Evolutionary conservation across 306 rosid species (phyloP).

Genomic region (Sicyos edulis): DNA sequence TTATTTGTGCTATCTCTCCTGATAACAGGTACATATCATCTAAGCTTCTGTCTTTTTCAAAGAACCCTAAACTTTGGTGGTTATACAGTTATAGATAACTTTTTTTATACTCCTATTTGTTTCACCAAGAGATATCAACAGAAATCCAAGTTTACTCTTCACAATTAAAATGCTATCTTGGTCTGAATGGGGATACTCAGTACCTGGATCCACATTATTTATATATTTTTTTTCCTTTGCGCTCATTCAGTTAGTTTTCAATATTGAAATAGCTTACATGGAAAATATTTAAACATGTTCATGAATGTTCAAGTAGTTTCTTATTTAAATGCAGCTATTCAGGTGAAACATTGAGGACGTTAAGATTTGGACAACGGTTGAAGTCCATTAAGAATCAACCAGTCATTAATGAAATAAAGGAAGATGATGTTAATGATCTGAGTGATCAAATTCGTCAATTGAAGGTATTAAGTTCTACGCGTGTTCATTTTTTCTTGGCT

Average conservation of each 20-base stretch:
- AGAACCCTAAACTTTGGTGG: background rate
- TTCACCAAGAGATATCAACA: background rate
- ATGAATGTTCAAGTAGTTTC: background rate
- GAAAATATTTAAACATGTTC: background rate
- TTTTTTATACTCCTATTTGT: background rate
- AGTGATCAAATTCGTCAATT: conserved; percentile 87
- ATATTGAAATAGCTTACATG: background rate
- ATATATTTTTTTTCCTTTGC: background rate
- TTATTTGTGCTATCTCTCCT: conserved; percentile 63
- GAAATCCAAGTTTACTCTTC: background rate
- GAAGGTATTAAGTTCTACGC: conserved; percentile 45
- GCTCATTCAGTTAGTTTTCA: too few species aligned
- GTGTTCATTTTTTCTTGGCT: background rate
- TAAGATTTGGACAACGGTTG: conserved; percentile 81
- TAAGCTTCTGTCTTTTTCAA: background rate
- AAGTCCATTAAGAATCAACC: conserved; percentile 66
- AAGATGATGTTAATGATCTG: conserved; percentile 74
- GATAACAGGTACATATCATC: conserved; percentile 44
- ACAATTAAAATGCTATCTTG: background rate
- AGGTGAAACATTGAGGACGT: conserved; percentile 59
- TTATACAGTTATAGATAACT: background rate
- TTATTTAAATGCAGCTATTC: conserved; percentile 53
- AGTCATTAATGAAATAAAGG: conserved; percentile 78
- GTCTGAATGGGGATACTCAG: background rate
- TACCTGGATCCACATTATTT: background rate